Conservation (phyloP, 345 rosid genomes). For the Eucalyptus marginata region DNA sequence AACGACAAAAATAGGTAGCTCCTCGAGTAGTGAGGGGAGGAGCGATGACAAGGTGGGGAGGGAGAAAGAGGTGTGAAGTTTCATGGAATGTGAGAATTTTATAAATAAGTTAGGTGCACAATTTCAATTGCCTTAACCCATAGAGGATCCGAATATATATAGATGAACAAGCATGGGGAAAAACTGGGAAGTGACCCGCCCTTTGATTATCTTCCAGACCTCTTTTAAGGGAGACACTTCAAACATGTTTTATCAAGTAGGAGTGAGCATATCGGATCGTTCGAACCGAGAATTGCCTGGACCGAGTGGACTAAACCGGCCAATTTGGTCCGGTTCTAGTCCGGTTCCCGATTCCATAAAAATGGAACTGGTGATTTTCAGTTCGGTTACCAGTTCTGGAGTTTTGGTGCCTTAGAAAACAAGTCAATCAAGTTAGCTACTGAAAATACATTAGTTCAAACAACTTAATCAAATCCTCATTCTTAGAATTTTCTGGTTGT, state of each 20-base stretch:
- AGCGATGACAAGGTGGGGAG: not conserved
- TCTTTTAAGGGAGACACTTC: no score
- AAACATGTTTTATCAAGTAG: no score
- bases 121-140: not conserved
- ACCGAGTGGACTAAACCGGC: fast-evolving
- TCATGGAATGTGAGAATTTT: not conserved
- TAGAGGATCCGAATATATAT: not conserved
- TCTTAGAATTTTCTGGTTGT: no score
- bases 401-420: not conserved
- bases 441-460: no score
- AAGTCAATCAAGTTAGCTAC: not conserved
- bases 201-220: no score
- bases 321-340: no score
- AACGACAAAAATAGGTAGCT: not conserved
- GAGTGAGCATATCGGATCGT: no score
- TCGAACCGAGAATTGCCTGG: fast-evolving
- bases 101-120: not conserved
- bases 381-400: fast-evolving
- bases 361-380: no score
- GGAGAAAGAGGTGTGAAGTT: not conserved
- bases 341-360: no score
- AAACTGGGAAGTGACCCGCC: no score
- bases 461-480: not conserved
- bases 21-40: not conserved
- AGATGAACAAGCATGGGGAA: no score